Percentiles rank a stretch among this genome's conserved stretches.
Conservation (phyloP, 768 basidiomycete species). For the Kondoa malvinella region DNA sequence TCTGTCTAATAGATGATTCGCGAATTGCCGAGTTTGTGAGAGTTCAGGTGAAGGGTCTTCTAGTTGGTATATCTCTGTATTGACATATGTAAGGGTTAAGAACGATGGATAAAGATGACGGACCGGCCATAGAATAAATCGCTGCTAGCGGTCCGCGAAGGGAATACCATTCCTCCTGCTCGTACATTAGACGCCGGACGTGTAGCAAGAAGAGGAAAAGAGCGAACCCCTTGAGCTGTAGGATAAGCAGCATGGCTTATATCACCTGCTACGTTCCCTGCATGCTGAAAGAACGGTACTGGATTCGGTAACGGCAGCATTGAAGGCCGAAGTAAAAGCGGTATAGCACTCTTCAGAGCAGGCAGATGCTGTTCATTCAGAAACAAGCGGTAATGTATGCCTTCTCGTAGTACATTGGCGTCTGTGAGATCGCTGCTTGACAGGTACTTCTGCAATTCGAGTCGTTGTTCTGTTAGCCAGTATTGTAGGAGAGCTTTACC, state of each 20-base stretch:
- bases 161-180: conserved; percentile 4
- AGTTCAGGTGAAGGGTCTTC: not conserved
- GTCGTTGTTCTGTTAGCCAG: not conserved
- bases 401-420: not conserved
- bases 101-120: not conserved
- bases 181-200: not conserved
- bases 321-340: not conserved
- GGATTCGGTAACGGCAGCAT: not conserved
- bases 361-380: not conserved
- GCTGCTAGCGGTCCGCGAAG: not conserved
- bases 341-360: not conserved
- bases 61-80: too few species aligned
- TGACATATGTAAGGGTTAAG: not conserved
- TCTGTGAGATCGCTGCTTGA: not conserved
- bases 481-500: not conserved
- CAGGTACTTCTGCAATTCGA: not conserved
- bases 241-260: not conserved
- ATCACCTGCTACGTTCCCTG: not conserved
- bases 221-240: conserved; percentile 1
- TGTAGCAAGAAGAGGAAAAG: too few species aligned
- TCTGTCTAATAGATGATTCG: not conserved
- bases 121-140: not conserved
- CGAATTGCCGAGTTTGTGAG: not conserved
- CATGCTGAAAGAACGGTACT: not conserved
- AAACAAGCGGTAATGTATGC: not conserved